Percentiles rank a stretch among this genome's conserved stretches.
phyloP scores from a whole-genome alignment of 2,329 filamentous ascomycete species.

The Tetracladium maxilliforme region DNA sequence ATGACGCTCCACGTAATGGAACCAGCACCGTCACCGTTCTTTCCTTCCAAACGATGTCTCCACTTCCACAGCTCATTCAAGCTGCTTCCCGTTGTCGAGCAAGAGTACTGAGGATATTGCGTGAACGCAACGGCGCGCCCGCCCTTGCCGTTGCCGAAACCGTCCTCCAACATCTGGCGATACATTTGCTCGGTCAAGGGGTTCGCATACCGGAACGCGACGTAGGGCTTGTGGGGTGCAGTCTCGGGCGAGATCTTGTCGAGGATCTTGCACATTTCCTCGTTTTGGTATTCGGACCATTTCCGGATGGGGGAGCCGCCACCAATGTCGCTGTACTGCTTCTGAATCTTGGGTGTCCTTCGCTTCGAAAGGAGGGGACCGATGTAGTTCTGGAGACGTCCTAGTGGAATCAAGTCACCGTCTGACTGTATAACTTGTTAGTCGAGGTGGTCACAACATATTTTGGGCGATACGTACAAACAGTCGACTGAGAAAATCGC shows the following conservation, averaged over 20 bases:
- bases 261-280: slow-evolving; percentile 94
- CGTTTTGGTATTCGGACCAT: slow-evolving; percentile 90
- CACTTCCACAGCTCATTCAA: slow-evolving; percentile 98
- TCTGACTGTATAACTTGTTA: slow-evolving; percentile 48
- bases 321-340: slow-evolving; percentile 90
- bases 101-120: slow-evolving; percentile 97
- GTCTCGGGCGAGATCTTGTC: slow-evolving; percentile 85
- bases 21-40: slow-evolving; percentile 44
- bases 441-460: slow-evolving; percentile 3
- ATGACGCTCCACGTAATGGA: slow-evolving; percentile 93
- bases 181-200: slow-evolving; percentile 95
- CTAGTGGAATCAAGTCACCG: slow-evolving; percentile 88
- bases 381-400: slow-evolving; percentile 77
- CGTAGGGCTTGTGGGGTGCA: slow-evolving; percentile 92
- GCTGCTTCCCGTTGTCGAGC: slow-evolving; percentile 91
- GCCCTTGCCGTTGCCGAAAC: slow-evolving; percentile 80
- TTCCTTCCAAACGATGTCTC: slow-evolving; percentile 76
- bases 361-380: slow-evolving; percentile 76
- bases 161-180: slow-evolving; percentile 64
- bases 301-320: slow-evolving; percentile 96
- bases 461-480: slow-evolving; percentile 49
- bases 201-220: slow-evolving; percentile 89
- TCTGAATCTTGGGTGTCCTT: slow-evolving; percentile 88
- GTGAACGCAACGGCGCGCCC: slow-evolving; percentile 93
- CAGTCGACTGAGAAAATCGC: slow-evolving; percentile 75